Percentiles rank a stretch among this genome's conserved stretches.
These are phyloP conservation scores for Saururus chinensis DNA, from an alignment of 164 flowering plant genomes.

Conservation along the genomic window DNA sequence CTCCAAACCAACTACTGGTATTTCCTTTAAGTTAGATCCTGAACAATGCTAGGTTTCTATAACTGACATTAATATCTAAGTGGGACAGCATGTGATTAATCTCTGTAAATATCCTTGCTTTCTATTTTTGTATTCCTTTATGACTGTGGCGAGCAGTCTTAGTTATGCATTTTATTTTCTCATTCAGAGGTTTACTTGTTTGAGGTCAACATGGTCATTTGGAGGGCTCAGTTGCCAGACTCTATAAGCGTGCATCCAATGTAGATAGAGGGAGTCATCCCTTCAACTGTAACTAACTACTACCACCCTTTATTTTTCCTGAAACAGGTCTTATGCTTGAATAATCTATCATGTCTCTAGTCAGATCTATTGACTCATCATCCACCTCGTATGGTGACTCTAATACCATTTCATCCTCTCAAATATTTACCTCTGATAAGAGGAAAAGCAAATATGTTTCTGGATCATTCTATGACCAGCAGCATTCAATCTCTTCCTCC, in stretches of 20 bases:
- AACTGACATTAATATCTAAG: too few species aligned
- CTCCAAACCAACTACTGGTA: not conserved
- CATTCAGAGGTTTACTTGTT: too few species aligned
- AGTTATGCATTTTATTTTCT: too few species aligned
- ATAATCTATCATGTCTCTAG: conserved; percentile 31
- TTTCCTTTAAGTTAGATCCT: not conserved
- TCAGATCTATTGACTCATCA: conserved; percentile 46
- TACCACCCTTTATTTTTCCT: not conserved
- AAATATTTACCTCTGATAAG: conserved; percentile 28
- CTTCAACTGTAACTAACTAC: not conserved
- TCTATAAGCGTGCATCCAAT: not conserved
- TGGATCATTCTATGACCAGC: conserved; percentile 39
- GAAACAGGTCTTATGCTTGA: not conserved
- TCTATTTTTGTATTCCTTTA: too few species aligned
- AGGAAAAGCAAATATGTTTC: conserved; percentile 22
- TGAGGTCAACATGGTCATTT: too few species aligned
- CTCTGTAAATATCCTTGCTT: not conserved
- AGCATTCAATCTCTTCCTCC: conserved; percentile 42
- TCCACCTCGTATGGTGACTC: conserved; percentile 30
- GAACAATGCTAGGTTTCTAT: not conserved
- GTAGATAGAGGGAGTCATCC: not conserved
- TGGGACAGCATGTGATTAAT: too few species aligned
- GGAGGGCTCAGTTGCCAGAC: not conserved
- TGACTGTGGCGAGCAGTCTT: too few species aligned
- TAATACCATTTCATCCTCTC: conserved; percentile 22